Conservation (phyloP, 305 asterid genomes). For the Solanum hybrid region DNA sequence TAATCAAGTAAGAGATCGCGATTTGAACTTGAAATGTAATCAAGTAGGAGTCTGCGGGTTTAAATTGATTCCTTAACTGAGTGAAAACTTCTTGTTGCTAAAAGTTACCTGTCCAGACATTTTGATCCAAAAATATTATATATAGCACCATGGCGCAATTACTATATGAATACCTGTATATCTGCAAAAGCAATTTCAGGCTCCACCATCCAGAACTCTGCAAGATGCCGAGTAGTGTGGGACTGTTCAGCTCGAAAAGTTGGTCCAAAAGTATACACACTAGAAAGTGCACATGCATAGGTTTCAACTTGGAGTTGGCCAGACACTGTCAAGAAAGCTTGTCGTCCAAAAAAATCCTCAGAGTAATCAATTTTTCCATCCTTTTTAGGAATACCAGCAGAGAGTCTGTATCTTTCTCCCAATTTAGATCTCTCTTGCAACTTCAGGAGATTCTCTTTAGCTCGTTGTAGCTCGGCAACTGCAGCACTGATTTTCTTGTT, state of each 20-base stretch:
- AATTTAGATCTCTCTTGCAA: constrained; percentile 50
- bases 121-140: neutral
- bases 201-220: constrained; percentile 99
- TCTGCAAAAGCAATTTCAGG: constrained; percentile 95
- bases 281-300: constrained; percentile 79
- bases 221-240: constrained; percentile 85
- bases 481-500: constrained; percentile 51
- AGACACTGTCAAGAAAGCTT: constrained; percentile 89
- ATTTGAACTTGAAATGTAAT: neutral
- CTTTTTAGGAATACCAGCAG: constrained; percentile 64
- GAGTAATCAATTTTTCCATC: constrained; percentile 84
- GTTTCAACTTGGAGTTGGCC: constrained; percentile 98
- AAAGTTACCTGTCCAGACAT: neutral
- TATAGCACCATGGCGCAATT: neutral
- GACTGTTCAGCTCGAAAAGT: constrained; percentile 93
- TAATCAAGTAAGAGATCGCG: neutral
- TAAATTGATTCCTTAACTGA: neutral
- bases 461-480: constrained; percentile 61
- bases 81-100: neutral
- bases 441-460: constrained; percentile 55
- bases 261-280: constrained; percentile 94
- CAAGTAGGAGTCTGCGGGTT: neutral
- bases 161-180: constrained; percentile 41
- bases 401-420: constrained; percentile 49
- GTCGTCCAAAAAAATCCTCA: constrained; percentile 76